Evolutionary conservation across 805 yeast genomes (phyloP), one percentile per base, ranked within the genome.

Genomic region (Groenewaldozyma salmanticensis): DNA sequence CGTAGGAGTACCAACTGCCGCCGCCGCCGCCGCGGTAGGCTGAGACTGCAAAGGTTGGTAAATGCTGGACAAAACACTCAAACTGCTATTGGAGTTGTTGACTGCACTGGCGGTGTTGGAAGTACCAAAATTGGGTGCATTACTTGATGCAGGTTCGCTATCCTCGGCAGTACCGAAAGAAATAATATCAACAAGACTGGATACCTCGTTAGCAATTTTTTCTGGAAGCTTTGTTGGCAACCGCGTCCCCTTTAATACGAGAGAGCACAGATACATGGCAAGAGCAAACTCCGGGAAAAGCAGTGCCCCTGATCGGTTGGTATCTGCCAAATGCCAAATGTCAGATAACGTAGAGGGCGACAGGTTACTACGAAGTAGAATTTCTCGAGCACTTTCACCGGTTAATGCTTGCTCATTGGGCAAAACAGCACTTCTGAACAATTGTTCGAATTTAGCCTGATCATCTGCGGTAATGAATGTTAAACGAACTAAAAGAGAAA

Each of bases 281-380:
- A 90, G 68, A 13, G 94, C 94, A 68, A 90, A 90, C 60, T 90
- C 96, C 2, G 97, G 97, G 57, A 88, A 90, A 52, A 90, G 64
- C 46, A 90, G 72, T 42, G 77, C 71, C 1, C 97, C 97, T 5
- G 92, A 79, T 53, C 77, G 81, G 52, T 79, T 82, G 2, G 94
- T 80, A 56, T 90, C 97, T n/a, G 94, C 74, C 43, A 90, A 66
- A 19, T 81, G 78, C 97, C 97, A 90, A 46, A 90, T 81, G 52
- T 77, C 85, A 2, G 90, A 90, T 51, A 90, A 69, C 33, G 79
- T 75, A 20, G 74, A 68, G 2, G 95, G 86, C 33, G 75, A 67
- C 40, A 90, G 67, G 4, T 85, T 84, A 0, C 96, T 87, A 50
- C 83, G 75, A 65, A 85, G 67, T 52, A 90, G 68, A 45, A 90